Evolutionary conservation across 73 alveolate genomes (phyloP).

Genomic region (Paramecium tetraurelia): DNA sequence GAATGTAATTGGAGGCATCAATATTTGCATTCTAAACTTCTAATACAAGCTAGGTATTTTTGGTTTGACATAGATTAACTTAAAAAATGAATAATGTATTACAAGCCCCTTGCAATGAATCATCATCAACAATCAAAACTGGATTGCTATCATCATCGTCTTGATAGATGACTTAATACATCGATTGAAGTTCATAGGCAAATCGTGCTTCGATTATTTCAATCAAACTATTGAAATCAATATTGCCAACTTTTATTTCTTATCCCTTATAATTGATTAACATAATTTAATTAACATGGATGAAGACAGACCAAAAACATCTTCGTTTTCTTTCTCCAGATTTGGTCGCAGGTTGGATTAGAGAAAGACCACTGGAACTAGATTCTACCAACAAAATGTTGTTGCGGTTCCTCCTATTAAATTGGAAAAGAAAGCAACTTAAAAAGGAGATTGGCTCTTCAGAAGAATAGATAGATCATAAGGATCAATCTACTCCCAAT

Average conservation of each 20-base stretch:
- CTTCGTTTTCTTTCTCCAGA: conserved; percentile 27
- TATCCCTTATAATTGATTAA: background rate
- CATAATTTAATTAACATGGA: background rate
- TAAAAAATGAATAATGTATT: background rate
- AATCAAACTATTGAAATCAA: background rate
- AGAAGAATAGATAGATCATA: conserved; percentile 19
- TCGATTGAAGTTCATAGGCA: background rate
- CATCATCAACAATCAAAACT: background rate
- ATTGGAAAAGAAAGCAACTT: background rate
- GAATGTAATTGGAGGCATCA: background rate
- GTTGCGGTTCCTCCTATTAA: background rate
- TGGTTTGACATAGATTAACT: background rate
- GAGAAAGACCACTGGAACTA: background rate
- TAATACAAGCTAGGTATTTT: background rate
- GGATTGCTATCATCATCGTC: background rate
- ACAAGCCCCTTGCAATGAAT: background rate
- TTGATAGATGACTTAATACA: background rate
- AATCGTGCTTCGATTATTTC: background rate
- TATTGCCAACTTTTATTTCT: background rate
- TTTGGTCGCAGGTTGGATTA: conserved; percentile 8
- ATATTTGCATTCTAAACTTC: background rate
- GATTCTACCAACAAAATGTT: background rate
- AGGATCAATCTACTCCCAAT: background rate
- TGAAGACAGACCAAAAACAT: conserved; percentile 3
- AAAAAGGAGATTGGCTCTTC: conserved; percentile 32